Evolutionary conservation across 306 rosid species (phyloP), one percentile per base, ranked within the genome.

Genomic region (Trichosanthes cucumerina): DNA sequence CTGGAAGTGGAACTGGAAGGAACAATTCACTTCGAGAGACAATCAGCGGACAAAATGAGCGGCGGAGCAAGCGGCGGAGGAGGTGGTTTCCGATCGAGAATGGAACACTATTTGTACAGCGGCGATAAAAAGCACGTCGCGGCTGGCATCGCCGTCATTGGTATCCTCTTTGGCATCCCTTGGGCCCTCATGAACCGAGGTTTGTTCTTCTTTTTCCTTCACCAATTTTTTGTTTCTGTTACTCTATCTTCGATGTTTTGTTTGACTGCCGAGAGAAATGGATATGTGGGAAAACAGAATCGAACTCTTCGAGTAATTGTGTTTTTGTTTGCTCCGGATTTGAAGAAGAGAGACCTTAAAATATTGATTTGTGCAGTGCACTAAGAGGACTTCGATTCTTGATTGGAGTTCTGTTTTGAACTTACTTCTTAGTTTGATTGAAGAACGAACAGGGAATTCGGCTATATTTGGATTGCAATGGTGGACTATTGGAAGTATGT

Each of bases 51-150:
- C 63, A 80, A 83, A 50, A 91, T 91, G 97, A 86, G 87, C 85
- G 78, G 65, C 36, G 78, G 84, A 7, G 76, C 68, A 10, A 82
- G 78, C 28, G 82, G 44, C 7, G 88, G 84, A 6, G 82, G 83
- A 56, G 79, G 80, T 39, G 87, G 86, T 7, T 95, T 95, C 59
- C 84, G 86, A 83, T 85, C 90, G 6, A 91, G n/a, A 41, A 44
- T 91, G 85, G 90, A 92, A 79, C 90, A 81, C 84, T 84, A 79
- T 50, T 79, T 95, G 11, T 88, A 95, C 80, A 95, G 97, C 52
- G 97, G 98, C 0, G 96, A 93, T 3, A 93, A 93, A 76, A 95
- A 91, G 75, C 98, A 95, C 60, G 98, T 95, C 38, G 63, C 83
- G 44, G 88, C 80, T 24, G 98, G 97, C 76, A 76, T 95, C 80